These are phyloP conservation scores for Trichophyton schoenleinii DNA, from an alignment of 2,329 filamentous ascomycete genomes.

Conservation along the genomic window DNA sequence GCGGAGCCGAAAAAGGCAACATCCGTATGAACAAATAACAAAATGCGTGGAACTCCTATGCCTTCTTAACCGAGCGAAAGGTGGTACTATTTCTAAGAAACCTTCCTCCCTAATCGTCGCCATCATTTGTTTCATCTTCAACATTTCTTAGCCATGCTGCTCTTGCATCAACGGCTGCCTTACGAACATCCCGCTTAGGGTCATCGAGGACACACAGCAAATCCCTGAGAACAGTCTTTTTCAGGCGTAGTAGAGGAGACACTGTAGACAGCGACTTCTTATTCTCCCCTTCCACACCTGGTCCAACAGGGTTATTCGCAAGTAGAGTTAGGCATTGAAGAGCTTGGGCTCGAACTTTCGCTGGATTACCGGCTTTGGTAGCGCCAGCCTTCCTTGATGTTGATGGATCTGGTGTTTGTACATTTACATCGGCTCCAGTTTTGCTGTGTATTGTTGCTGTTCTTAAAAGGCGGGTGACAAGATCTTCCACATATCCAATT, in stretches of 20 bases:
- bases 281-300: constrained; percentile 12
- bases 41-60: too few species aligned
- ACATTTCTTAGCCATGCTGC: constrained; percentile 43
- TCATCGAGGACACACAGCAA: constrained; percentile 49
- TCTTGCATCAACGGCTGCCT: constrained; percentile 49
- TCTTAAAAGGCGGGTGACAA: constrained; percentile 45
- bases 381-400: constrained; percentile 4
- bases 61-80: too few species aligned
- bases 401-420: neutral
- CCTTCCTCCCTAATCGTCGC: neutral
- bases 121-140: constrained; percentile 2
- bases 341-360: constrained; percentile 24
- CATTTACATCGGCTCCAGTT: neutral
- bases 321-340: constrained; percentile 29
- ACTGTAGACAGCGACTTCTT: constrained; percentile 18
- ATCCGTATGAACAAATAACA: too few species aligned
- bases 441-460: constrained; percentile 23
- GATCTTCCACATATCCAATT: constrained; percentile 44
- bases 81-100: neutral
- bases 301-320: constrained; percentile 20
- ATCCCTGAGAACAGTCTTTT: constrained; percentile 44
- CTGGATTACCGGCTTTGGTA: constrained; percentile 14
- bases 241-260: constrained; percentile 43
- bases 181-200: constrained; percentile 48
- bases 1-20: neutral